Percentiles rank a stretch among this genome's conserved stretches.
These are phyloP conservation scores for Toxicodendron radicans DNA, from an alignment of 345 rosid genomes.

Conservation along the genomic window DNA sequence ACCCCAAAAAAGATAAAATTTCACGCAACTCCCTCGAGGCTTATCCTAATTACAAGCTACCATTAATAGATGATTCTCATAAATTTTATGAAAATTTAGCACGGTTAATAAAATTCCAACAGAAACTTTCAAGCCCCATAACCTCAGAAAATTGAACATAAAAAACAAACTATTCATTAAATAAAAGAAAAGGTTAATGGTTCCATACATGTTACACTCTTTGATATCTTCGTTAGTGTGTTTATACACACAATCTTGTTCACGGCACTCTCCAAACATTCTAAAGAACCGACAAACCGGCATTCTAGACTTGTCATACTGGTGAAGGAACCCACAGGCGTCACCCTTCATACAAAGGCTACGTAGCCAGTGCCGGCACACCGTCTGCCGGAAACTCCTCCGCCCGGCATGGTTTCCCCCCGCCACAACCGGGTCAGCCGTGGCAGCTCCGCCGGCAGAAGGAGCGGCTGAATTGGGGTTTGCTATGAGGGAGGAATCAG, in stretches of 20 bases:
- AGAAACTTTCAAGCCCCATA: neutral
- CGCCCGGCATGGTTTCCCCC: slow-evolving; percentile 44
- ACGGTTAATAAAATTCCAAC: no score
- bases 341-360: slow-evolving; percentile 99
- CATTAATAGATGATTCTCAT: no score
- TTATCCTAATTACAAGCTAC: no score
- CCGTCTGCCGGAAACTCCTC: slow-evolving; percentile 96
- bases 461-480: slow-evolving; percentile 31
- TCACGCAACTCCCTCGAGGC: no score
- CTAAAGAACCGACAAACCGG: slow-evolving; percentile 93
- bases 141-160: neutral
- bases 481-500: slow-evolving; percentile 33
- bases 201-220: slow-evolving; percentile 92
- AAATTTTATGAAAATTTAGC: no score
- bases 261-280: slow-evolving; percentile 90
- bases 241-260: slow-evolving; percentile 96
- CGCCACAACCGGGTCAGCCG: slow-evolving; percentile 23
- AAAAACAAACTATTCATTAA: neutral
- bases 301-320: slow-evolving; percentile 97
- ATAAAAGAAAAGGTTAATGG: neutral
- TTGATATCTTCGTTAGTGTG: slow-evolving; percentile 97
- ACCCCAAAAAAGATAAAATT: neutral
- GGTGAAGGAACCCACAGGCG: slow-evolving; percentile 96
- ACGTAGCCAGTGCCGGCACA: slow-evolving; percentile 98
- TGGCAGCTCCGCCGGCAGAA: slow-evolving; percentile 25